phyloP scores from a whole-genome alignment of 176 grass and related monocot genomes.

The Hordeum marinum region DNA sequence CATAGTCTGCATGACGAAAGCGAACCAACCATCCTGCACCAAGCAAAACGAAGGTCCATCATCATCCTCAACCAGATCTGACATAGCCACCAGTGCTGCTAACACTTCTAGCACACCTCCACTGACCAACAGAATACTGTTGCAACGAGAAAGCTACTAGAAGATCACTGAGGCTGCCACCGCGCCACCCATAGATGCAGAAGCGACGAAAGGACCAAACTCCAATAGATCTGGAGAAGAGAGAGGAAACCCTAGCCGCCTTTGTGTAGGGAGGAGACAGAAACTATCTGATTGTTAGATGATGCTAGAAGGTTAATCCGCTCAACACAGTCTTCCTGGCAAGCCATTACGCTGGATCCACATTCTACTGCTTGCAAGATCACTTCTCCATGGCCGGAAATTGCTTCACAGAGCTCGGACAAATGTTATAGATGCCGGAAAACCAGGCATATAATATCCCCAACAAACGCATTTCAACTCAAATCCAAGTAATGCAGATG shows the following conservation, averaged over 20 bases:
- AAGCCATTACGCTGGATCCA: background rate
- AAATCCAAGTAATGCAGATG: background rate
- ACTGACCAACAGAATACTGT: background rate
- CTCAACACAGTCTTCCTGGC: background rate
- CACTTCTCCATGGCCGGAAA: background rate
- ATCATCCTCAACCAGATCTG: constrained; percentile 1
- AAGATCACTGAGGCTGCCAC: background rate
- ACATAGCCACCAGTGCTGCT: background rate
- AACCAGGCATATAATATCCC: background rate
- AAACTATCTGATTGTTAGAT: background rate
- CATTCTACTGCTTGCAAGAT: background rate
- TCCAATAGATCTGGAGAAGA: background rate
- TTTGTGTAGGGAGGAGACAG: background rate
- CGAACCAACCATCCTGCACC: constrained; percentile 5
- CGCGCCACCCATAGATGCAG: background rate
- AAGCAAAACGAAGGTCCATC: constrained; percentile 7
- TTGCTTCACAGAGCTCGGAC: background rate
- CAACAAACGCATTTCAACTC: background rate
- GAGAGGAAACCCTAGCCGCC: background rate
- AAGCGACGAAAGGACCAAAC: background rate
- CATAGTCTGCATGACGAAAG: background rate
- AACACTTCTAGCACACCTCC: background rate
- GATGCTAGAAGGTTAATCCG: background rate
- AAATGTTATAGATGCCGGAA: background rate
- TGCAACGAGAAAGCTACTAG: background rate